Percentiles rank a stretch among this genome's conserved stretches.
phyloP scores from a whole-genome alignment of 805 yeast genomes.

The Metschnikowia borealis region DNA sequence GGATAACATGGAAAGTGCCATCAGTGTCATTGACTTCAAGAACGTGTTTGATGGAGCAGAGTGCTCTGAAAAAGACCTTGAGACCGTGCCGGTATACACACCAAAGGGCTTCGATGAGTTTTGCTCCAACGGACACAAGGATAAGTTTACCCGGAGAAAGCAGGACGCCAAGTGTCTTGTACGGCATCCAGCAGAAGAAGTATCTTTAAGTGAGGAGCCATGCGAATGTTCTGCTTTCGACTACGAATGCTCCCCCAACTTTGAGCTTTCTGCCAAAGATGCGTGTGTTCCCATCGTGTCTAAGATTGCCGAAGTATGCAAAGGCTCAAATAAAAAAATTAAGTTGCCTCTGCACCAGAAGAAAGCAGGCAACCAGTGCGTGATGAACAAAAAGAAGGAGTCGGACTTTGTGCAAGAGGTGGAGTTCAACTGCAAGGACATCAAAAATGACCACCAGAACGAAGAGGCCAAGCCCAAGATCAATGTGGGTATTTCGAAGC shows the following conservation, averaged over 20 bases:
- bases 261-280: slow-evolving; percentile 28
- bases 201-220: slow-evolving; percentile 38
- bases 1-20: slow-evolving; percentile 14
- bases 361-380: slow-evolving; percentile 46
- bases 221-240: slow-evolving; percentile 67
- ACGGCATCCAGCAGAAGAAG: slow-evolving; percentile 42
- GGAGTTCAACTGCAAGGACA: slow-evolving; percentile 15
- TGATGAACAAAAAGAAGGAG: slow-evolving; percentile 21
- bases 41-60: slow-evolving; percentile 48
- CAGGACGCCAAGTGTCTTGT: slow-evolving; percentile 62
- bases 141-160: slow-evolving; percentile 61
- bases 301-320: slow-evolving; percentile 24
- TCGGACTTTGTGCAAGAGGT: slow-evolving; percentile 12
- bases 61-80: slow-evolving; percentile 55
- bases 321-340: slow-evolving; percentile 20
- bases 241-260: slow-evolving; percentile 64
- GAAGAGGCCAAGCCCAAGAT: slow-evolving; percentile 22
- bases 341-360: slow-evolving; percentile 37
- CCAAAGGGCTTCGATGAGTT: slow-evolving; percentile 26
- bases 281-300: slow-evolving; percentile 44
- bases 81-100: slow-evolving; percentile 55
- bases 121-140: slow-evolving; percentile 70
- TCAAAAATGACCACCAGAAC: slow-evolving; percentile 9
- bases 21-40: slow-evolving; percentile 52
- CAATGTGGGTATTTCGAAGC: slow-evolving; percentile 33